Percentiles rank a stretch among this genome's conserved stretches.
Evolutionary conservation across 176 grass and related monocot species (phyloP).

Genomic region (Oryza longistaminata): DNA sequence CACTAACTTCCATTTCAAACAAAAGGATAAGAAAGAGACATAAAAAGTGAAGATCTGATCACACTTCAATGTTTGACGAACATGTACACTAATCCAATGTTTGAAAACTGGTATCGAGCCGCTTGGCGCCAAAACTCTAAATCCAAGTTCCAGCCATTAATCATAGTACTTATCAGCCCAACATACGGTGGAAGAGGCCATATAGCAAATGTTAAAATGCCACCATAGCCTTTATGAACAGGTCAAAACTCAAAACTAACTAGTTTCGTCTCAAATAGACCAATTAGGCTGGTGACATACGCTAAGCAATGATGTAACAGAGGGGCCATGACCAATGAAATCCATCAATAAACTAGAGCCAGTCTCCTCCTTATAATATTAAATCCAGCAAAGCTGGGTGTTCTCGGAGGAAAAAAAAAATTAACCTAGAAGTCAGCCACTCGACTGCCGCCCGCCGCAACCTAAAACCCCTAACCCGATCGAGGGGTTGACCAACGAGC

Average conservation of each 20-base stretch:
- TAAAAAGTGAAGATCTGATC: background rate
- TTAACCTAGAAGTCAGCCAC: background rate
- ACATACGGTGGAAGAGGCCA: background rate
- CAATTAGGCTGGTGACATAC: background rate
- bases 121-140: background rate
- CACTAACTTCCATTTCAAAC: constrained; percentile 1
- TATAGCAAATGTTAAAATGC: background rate
- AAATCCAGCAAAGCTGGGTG: no score
- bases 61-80: constrained; percentile 19
- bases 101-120: background rate
- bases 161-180: background rate
- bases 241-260: background rate
- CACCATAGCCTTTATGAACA: background rate
- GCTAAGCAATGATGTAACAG: background rate
- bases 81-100: background rate
- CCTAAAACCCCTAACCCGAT: constrained; percentile 17
- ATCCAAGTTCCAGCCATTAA: background rate
- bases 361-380: no score
- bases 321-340: background rate
- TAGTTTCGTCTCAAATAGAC: constrained; percentile 23
- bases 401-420: no score
- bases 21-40: background rate
- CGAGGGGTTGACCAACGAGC: constrained; percentile 6
- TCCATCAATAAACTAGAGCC: background rate
- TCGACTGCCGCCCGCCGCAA: background rate